Evolutionary conservation across 1,284 basidiomycete species (phyloP), one percentile per base, ranked within the genome.

Genomic region (Cutaneotrichosporon spelunceum): DNA sequence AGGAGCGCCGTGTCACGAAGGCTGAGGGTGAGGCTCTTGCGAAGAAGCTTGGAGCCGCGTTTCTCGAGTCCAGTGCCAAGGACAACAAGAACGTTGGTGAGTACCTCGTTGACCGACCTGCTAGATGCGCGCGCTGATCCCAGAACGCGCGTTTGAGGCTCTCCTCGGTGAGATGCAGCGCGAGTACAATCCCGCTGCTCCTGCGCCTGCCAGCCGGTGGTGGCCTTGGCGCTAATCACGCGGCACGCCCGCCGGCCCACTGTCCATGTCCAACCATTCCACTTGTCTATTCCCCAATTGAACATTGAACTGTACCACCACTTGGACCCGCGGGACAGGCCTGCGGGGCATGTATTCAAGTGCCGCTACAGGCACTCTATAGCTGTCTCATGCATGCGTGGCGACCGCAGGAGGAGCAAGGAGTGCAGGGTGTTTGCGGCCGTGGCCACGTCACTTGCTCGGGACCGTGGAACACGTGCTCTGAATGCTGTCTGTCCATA

Each of bases 31-130:
- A 90, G 74, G 84, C 85, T 56, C 82, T 95, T 55, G 93, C 92
- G 21, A 83, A 85, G 70, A 81, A 82, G 61, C 85, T 88, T 65
- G 84, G 86, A 56, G 88, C 90, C 6, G 88, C 87, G 19, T 95
- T 88, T 80, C 82, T 93, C 60, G 93, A 97, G 79, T 89, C 91
- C 9, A 92, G 89, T 69, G 92, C 93, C 48, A 92, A 91, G 82
- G 85, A 87, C 68, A 91, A 93, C 68, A 80, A 87, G 78, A 95
- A 96, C 79, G 89, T 97, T 68, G 85, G 92, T 93, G 71, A 79
- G 91, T 88, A 48, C 13, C 5, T 21, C 2, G 52, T 50, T 48
- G 61, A 23, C 45, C 44, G 11, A 53, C 2, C 1, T 39, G 11
- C 21, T 24, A 8, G n/a, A 26, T n/a, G 13, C 39, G 9, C 48